Evolutionary conservation across 495 filamentous ascomycete species (phyloP).

Genomic region (Evansstolkia leycettana): DNA sequence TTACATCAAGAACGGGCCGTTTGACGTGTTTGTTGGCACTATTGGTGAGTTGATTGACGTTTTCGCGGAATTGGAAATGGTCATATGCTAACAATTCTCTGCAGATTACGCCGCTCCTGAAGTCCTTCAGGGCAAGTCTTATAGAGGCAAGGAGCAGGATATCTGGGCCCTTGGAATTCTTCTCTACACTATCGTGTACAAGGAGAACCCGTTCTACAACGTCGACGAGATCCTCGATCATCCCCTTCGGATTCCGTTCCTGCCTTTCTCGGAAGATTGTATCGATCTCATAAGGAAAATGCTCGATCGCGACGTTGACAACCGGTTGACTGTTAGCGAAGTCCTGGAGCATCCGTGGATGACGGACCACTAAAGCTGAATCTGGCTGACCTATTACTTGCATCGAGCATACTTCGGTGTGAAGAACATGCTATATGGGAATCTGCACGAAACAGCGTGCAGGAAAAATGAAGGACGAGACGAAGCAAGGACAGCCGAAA

Average conservation of each 20-base stretch:
- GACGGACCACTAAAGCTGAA: constrained; percentile 2
- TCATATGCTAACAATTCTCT: neutral
- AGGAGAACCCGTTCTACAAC: constrained; percentile 98
- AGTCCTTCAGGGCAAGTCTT: constrained; percentile 86
- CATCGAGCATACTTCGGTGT: too few species aligned
- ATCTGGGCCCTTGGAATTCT: constrained; percentile 98
- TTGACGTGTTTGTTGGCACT: constrained; percentile 97
- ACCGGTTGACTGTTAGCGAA: constrained; percentile 67
- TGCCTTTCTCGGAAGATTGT: constrained; percentile 74
- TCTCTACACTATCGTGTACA: constrained; percentile 97
- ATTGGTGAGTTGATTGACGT: constrained; percentile 56
- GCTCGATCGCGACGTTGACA: constrained; percentile 80
- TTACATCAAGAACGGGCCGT: constrained; percentile 95
- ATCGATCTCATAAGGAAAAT: constrained; percentile 82
- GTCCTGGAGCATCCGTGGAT: constrained; percentile 81
- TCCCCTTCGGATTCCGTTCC: constrained; percentile 80
- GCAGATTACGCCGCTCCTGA: constrained; percentile 95
- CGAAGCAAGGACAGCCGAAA: too few species aligned
- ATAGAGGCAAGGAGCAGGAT: constrained; percentile 93
- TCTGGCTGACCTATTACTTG: too few species aligned
- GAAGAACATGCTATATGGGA: too few species aligned
- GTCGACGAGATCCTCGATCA: constrained; percentile 99
- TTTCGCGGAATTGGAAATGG: too few species aligned
- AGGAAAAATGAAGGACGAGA: too few species aligned
- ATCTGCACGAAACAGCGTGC: too few species aligned